phyloP scores from a whole-genome alignment of 352 stramenopile species.

The Pythium vanterpoolii region DNA sequence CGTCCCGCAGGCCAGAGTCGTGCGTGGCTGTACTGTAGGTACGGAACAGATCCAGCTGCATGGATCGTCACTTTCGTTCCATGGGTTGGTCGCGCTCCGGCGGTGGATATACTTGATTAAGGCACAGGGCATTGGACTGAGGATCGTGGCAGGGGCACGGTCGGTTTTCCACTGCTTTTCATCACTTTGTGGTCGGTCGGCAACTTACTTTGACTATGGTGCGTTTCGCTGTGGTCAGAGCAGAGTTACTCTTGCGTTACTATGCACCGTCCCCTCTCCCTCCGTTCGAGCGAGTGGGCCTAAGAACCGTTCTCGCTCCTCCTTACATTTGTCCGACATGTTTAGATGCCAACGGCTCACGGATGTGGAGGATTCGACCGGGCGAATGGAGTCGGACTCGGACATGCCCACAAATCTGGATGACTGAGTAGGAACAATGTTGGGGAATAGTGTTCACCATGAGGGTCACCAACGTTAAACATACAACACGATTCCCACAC shows the following conservation, averaged over 20 bases:
- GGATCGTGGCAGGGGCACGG: neutral
- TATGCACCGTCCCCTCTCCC: neutral
- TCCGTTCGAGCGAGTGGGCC: neutral
- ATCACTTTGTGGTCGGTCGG: neutral
- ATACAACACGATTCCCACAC: no score
- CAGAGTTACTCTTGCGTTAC: neutral
- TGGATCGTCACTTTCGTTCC: slow-evolving; percentile 1
- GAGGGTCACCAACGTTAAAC: no score
- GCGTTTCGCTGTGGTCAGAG: neutral
- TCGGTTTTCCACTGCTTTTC: neutral
- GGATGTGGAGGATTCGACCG: neutral
- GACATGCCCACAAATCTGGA: neutral
- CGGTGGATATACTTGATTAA: neutral
- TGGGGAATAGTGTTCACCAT: no score
- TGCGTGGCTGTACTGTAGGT: neutral
- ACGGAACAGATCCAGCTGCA: neutral
- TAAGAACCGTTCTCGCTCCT: neutral
- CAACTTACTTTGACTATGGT: neutral
- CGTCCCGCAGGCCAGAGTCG: no score
- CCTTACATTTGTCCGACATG: neutral
- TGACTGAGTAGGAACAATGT: neutral
- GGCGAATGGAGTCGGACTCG: neutral
- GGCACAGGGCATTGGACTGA: neutral
- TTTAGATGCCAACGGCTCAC: neutral
- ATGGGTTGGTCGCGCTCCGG: neutral